These are phyloP conservation scores for Glutinoglossum americanum DNA, from an alignment of 495 filamentous ascomycete species.

Conservation along the genomic window DNA sequence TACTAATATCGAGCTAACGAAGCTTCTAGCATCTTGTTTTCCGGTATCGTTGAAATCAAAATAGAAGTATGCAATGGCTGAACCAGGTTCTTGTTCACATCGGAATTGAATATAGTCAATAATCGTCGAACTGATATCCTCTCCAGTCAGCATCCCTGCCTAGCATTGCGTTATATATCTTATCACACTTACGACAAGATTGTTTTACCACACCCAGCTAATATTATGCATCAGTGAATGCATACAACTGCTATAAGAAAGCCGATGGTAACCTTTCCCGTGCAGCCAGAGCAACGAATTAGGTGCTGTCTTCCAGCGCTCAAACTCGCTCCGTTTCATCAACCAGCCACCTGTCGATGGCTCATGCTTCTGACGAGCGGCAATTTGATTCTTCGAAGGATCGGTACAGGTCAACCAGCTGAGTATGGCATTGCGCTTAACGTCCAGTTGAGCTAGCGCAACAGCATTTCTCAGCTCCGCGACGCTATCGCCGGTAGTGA, in stretches of 20 bases:
- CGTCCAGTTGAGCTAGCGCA: no score
- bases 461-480: no score
- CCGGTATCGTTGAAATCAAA: not conserved
- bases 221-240: not conserved
- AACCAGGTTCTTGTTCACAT: not conserved
- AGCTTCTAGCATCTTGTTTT: not conserved
- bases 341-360: not conserved
- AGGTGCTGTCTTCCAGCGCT: not conserved
- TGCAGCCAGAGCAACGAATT: not conserved
- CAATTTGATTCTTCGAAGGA: not conserved
- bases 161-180: no score
- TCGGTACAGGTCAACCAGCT: no score
- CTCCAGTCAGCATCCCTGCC: no score
- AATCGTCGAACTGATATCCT: not conserved
- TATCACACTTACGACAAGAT: not conserved
- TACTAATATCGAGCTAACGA: no score
- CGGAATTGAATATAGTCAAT: not conserved
- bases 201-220: not conserved
- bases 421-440: no score
- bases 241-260: not conserved
- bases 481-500: no score
- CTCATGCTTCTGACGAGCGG: not conserved
- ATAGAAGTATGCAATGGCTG: not conserved
- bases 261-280: not conserved
- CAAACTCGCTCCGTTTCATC: not conserved